Conservation (phyloP, 2,329 filamentous ascomycete species). For the Penicillium aurantiogriseum region DNA sequence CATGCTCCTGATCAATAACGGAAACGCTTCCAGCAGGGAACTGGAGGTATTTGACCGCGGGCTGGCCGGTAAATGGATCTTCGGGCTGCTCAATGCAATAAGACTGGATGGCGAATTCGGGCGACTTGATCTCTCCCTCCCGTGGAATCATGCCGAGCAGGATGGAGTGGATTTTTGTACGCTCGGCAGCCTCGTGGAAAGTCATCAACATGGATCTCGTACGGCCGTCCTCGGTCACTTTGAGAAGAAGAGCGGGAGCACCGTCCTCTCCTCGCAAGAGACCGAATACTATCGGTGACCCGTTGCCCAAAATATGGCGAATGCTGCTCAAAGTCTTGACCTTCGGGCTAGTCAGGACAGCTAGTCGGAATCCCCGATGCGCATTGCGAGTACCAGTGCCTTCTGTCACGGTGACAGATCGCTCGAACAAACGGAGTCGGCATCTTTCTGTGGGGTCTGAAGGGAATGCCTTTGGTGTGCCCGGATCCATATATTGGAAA, state of each 20-base stretch:
- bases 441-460: conserved; percentile 70
- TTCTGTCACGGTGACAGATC: conserved; percentile 64
- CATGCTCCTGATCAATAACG: conserved; percentile 69
- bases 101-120: conserved; percentile 65
- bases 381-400: conserved; percentile 69
- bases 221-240: conserved; percentile 64
- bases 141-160: conserved; percentile 70
- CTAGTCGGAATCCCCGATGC: conserved; percentile 76
- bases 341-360: conserved; percentile 72
- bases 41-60: conserved; percentile 34
- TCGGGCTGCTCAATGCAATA: conserved; percentile 59
- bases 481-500: conserved; percentile 78
- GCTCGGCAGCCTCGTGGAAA: conserved; percentile 71
- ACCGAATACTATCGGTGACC: conserved; percentile 71
- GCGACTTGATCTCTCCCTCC: conserved; percentile 66
- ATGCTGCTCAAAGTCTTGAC: conserved; percentile 76
- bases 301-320: conserved; percentile 65
- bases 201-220: conserved; percentile 73
- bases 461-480: conserved; percentile 71
- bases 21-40: conserved; percentile 40
- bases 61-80: conserved; percentile 32
- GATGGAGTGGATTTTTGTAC: conserved; percentile 68
- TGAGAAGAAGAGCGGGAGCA: conserved; percentile 66
- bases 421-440: conserved; percentile 73
- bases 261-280: conserved; percentile 71